Percentiles rank a stretch among this genome's conserved stretches.
Evolutionary conservation across 1,284 basidiomycete genomes (phyloP).

Genomic region (Athelia psychrophila): DNA sequence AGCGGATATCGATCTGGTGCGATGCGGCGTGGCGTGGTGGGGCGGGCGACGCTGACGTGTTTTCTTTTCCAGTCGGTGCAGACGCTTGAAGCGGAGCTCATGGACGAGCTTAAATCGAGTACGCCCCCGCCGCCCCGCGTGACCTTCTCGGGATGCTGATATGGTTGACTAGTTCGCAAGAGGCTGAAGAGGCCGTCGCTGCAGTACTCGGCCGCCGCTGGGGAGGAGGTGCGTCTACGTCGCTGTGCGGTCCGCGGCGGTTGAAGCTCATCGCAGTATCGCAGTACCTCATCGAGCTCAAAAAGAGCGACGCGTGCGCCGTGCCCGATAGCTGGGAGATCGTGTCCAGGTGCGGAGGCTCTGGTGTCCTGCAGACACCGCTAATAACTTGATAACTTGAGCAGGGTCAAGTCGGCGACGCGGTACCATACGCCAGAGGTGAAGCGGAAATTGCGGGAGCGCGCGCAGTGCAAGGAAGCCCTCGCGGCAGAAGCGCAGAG

Average conservation of each 20-base stretch:
- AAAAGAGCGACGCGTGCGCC: constrained; percentile 65
- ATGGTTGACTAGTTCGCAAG: constrained; percentile 62
- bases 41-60: background rate
- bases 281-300: constrained; percentile 79
- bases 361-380: too few species aligned
- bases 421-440: constrained; percentile 85
- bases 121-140: constrained; percentile 15
- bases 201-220: constrained; percentile 68
- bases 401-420: constrained; percentile 73
- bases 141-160: background rate
- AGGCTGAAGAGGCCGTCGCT: constrained; percentile 72
- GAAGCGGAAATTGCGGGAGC: constrained; percentile 65
- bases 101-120: constrained; percentile 75
- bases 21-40: constrained; percentile 7
- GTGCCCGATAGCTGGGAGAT: constrained; percentile 83
- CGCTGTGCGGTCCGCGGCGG: background rate
- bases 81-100: constrained; percentile 69
- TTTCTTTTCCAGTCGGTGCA: constrained; percentile 44
- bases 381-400: too few species aligned
- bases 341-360: constrained; percentile 60
- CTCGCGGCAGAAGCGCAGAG: constrained; percentile 65
- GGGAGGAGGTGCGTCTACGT: constrained; percentile 59
- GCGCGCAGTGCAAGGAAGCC: constrained; percentile 76
- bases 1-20: constrained; percentile 41
- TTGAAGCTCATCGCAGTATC: constrained; percentile 42